Conservation (phyloP, 257 asterid species). For the Solanum arcanum region DNA sequence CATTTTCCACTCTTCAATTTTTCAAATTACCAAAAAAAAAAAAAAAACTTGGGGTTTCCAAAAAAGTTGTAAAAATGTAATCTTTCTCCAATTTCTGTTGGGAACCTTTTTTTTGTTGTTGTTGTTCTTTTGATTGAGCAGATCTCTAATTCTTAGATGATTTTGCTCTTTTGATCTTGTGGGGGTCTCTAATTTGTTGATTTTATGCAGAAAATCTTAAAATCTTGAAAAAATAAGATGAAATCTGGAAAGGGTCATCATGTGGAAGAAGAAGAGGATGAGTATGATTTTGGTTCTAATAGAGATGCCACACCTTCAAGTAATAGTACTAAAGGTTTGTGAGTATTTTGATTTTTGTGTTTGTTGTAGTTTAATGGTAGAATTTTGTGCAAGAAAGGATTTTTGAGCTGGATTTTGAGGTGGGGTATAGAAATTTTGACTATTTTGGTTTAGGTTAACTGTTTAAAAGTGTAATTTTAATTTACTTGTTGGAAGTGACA, state of each 20-base stretch:
- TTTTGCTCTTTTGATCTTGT: slow-evolving; percentile 5
- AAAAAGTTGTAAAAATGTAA: slow-evolving; percentile 9
- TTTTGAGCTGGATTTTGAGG: neutral
- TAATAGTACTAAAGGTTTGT: slow-evolving; percentile 44
- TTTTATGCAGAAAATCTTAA: slow-evolving; percentile 17
- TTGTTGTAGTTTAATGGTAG: neutral
- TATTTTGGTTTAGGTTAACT: neutral
- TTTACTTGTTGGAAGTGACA: neutral
- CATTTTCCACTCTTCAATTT: neutral
- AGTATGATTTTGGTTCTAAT: slow-evolving; percentile 49
- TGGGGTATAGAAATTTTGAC: neutral
- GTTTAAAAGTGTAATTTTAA: neutral
- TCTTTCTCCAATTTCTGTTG: neutral
- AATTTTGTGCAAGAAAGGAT: neutral
- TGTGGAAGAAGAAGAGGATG: slow-evolving; percentile 74
- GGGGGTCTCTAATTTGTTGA: slow-evolving; percentile 15
- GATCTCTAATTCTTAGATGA: slow-evolving; percentile 23
- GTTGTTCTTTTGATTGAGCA: neutral
- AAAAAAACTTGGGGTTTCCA: neutral
- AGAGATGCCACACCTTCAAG: slow-evolving; percentile 47
- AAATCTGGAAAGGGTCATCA: slow-evolving; percentile 65
- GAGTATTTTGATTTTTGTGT: neutral
- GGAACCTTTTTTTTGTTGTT: neutral
- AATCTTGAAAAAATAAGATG: slow-evolving; percentile 25
- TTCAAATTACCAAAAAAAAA: neutral